Base-by-base conservation (phyloP, 108 stramenopile genomes). In the Skeletonema potamos region DNA sequence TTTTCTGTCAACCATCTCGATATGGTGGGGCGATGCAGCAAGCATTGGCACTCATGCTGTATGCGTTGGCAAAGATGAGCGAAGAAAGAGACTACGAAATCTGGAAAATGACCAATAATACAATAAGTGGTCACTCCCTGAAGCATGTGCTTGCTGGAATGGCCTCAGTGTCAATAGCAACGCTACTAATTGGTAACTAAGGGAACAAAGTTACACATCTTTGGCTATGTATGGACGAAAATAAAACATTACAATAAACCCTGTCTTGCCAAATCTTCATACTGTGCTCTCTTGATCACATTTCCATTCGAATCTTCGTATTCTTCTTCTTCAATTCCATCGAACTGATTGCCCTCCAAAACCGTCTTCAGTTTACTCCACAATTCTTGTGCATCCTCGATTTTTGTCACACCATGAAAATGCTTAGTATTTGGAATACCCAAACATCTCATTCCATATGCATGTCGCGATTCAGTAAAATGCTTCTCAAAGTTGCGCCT, bases 401-500 rank as follows among this genome's bases (percentile, higher is more conserved):
- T 99, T 54, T 86, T 93, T 13, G 92, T 97, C 39, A 99, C 97
- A 17, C 98, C 98, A 74, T 98, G 97, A 81, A 99, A 99, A 73
- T 99, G 99, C 61, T 95, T 94, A 3, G 97, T 98, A 82, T 99
- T 99, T 30, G 99, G 99, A 64, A 99, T 98, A 9, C 96, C 96
- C 54, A 99, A 79, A 77, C 94, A 95, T 32, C 92, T 88, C 99
- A 99, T 98, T 59, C 97, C 98, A 78, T 96, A 92, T 8, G 96
- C 89, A 74, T 99, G 99, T 27, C 91, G 92, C 51, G 93, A 89
- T 72, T 98, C 97, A n/a, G 95, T 91, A 77, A 99, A 98, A 81
- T 98, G 99, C 28, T 92, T 85, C 73, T 98, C 96, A 76, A 96
- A 98, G 64, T 90, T 92, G 37, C 88, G 82, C 62, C 96, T 77